Conservation (phyloP, 177 flowering plant genomes). For the Vitis hybrid region DNA sequence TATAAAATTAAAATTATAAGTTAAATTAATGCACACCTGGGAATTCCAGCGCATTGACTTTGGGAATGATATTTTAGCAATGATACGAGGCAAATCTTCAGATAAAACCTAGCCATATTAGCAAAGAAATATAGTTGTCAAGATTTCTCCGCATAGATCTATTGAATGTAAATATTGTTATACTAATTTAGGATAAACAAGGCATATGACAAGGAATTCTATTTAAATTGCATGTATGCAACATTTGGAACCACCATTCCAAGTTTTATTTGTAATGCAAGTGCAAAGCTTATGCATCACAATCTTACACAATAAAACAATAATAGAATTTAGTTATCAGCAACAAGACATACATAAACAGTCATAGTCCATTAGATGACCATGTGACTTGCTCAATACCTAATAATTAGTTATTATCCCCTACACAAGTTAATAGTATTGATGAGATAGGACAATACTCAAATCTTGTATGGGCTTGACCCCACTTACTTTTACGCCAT, state of each 20-base stretch:
- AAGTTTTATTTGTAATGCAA: not conserved
- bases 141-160: not conserved
- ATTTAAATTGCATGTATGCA: not conserved
- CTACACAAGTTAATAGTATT: no score
- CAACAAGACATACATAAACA: not conserved
- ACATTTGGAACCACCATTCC: not conserved
- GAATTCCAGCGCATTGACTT: conserved; percentile 99
- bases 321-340: not conserved
- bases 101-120: conserved; percentile 63
- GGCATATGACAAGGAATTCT: no score
- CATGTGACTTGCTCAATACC: not conserved
- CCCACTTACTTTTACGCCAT: no score
- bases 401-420: no score
- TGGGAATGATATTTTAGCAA: conserved; percentile 75
- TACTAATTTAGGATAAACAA: not conserved
- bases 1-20: not conserved
- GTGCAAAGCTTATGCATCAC: not conserved
- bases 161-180: not conserved
- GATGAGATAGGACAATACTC: not conserved
- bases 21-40: conserved; percentile 43
- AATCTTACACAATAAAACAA: not conserved
- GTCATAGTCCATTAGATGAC: not conserved
- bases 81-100: conserved; percentile 66
- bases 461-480: no score
- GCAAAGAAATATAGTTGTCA: not conserved